phyloP scores from a whole-genome alignment of 352 stramenopile genomes.

The Phytophthora megakarya region DNA sequence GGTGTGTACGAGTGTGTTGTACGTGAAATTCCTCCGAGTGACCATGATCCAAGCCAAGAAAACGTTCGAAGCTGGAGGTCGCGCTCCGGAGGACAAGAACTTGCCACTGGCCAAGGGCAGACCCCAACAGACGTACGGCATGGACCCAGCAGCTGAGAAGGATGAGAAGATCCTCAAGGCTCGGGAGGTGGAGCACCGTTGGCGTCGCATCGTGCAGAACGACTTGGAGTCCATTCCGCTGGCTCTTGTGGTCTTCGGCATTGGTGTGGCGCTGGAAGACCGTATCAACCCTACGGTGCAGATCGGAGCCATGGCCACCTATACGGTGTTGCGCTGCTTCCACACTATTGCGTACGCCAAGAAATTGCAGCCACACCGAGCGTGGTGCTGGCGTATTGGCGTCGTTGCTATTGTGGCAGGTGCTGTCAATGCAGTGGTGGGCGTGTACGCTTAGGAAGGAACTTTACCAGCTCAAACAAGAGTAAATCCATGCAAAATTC shows the following conservation, averaged over 20 bases:
- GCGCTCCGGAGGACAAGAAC: conserved; percentile 56
- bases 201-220: conserved; percentile 61
- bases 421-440: conserved; percentile 50
- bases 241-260: conserved; percentile 51
- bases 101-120: conserved; percentile 47
- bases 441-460: conserved; percentile 36
- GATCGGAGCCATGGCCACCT: conserved; percentile 41
- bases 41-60: conserved; percentile 55
- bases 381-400: conserved; percentile 42
- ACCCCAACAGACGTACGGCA: conserved; percentile 46
- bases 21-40: conserved; percentile 69
- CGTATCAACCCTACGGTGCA: conserved; percentile 36
- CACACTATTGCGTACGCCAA: conserved; percentile 60
- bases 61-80: conserved; percentile 50
- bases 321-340: conserved; percentile 45
- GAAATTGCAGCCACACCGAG: conserved; percentile 48
- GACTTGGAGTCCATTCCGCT: conserved; percentile 64
- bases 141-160: conserved; percentile 24
- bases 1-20: conserved; percentile 53
- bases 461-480: background rate
- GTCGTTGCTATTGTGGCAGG: conserved; percentile 45
- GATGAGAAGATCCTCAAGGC: conserved; percentile 41
- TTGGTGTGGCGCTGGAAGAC: conserved; percentile 43
- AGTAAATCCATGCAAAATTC: conserved; percentile 15
- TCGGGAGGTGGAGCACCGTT: conserved; percentile 45